Percentiles rank a stretch among this genome's conserved stretches.
phyloP scores from a whole-genome alignment of 2,329 filamentous ascomycete species.

The Tolypocladium ophioglossoides region DNA sequence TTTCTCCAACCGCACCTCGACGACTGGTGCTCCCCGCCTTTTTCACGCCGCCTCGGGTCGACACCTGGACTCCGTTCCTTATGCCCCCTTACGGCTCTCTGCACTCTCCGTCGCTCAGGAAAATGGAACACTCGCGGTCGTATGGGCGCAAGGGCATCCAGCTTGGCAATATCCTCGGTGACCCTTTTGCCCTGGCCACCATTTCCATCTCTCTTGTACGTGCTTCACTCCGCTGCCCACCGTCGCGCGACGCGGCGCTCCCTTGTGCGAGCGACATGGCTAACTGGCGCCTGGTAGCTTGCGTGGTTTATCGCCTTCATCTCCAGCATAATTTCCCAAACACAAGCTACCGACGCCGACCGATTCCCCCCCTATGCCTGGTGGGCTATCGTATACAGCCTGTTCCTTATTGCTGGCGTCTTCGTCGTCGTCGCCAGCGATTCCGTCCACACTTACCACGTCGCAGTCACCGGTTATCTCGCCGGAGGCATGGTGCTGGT shows the following conservation, averaged over 20 bases:
- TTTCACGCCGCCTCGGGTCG: background rate
- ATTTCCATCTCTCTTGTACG: constrained; percentile 84
- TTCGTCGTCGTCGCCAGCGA: constrained; percentile 77
- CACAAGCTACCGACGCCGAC: constrained; percentile 30
- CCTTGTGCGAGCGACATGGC: background rate
- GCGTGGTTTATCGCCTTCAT: constrained; percentile 94
- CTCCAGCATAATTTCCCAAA: constrained; percentile 64
- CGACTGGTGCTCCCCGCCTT: background rate
- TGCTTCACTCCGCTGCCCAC: constrained; percentile 11
- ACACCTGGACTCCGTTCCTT: constrained; percentile 24
- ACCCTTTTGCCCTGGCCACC: constrained; percentile 91
- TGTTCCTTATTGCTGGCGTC: constrained; percentile 72
- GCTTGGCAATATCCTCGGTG: constrained; percentile 83
- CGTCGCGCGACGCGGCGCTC: background rate
- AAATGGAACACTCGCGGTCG: constrained; percentile 64
- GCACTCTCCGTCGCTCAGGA: constrained; percentile 62
- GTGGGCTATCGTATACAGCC: constrained; percentile 82
- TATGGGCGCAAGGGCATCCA: constrained; percentile 56
- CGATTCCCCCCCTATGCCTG: constrained; percentile 78
- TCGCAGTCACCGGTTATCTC: constrained; percentile 83
- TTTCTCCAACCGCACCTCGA: background rate
- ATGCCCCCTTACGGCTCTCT: constrained; percentile 69
- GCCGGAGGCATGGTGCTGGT: constrained; percentile 74
- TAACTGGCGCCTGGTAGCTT: constrained; percentile 48
- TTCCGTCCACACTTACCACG: constrained; percentile 77